Evolutionary conservation across 1,284 basidiomycete genomes (phyloP).

Genomic region (Golubevia sp.): DNA sequence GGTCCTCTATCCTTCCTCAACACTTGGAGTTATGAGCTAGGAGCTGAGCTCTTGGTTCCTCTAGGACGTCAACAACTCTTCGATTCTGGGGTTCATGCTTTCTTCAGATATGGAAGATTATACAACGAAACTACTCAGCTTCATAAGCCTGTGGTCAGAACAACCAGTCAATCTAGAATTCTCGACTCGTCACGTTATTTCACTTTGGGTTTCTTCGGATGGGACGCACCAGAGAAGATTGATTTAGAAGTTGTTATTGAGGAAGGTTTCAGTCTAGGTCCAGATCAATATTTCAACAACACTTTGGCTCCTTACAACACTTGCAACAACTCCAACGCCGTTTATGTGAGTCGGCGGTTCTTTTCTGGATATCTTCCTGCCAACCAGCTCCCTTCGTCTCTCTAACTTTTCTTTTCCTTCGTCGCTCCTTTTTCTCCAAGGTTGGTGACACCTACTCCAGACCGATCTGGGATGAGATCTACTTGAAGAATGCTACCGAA

Average conservation of each 20-base stretch:
- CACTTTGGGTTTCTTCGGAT: slow-evolving; percentile 39
- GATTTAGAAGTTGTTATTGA: slow-evolving; percentile 52
- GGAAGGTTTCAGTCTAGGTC: slow-evolving; percentile 15
- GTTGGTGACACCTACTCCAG: slow-evolving; percentile 67
- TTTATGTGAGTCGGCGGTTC: too few species aligned
- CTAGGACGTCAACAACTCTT: slow-evolving; percentile 77
- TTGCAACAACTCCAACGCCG: slow-evolving; percentile 65
- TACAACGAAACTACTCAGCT: slow-evolving; percentile 28
- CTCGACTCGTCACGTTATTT: slow-evolving; percentile 83
- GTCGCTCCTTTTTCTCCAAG: background rate
- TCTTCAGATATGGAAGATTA: slow-evolving; percentile 56
- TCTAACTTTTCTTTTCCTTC: background rate
- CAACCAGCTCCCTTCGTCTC: background rate
- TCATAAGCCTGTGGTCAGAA: slow-evolving; percentile 49
- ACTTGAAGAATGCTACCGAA: slow-evolving; percentile 34
- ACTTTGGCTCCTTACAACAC: slow-evolving; percentile 77
- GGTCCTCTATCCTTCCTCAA: slow-evolving; percentile 76
- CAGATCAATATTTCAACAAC: slow-evolving; percentile 72
- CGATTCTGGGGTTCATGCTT: slow-evolving; percentile 47
- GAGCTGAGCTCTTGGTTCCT: slow-evolving; percentile 75
- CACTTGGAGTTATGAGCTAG: slow-evolving; percentile 67
- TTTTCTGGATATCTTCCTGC: too few species aligned
- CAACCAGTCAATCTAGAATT: slow-evolving; percentile 69
- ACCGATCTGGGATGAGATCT: slow-evolving; percentile 58
- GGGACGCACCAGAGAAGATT: slow-evolving; percentile 34